Percentiles rank a stretch among this genome's conserved stretches.
These are phyloP conservation scores for Biancaea sappan DNA, from an alignment of 306 rosid species.

Conservation along the genomic window DNA sequence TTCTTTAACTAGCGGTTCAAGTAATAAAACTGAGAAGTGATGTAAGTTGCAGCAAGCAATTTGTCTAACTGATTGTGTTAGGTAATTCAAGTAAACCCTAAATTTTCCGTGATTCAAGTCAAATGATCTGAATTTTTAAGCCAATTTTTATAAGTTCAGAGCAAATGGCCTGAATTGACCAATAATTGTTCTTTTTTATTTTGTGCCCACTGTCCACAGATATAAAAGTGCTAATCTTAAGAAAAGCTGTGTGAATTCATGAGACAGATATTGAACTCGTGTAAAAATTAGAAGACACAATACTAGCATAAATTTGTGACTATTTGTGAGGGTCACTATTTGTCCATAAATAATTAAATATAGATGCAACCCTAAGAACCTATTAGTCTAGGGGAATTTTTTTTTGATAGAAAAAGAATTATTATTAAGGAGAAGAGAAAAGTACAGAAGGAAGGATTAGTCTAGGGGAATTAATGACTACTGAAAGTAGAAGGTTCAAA, in stretches of 20 bases:
- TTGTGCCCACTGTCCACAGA: neutral
- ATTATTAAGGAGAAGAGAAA: too few relatives aligned
- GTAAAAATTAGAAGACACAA: neutral
- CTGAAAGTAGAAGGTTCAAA: neutral
- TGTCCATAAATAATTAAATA: neutral
- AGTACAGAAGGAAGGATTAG: too few relatives aligned
- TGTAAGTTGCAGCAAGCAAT: constrained; percentile 23
- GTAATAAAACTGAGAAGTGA: constrained; percentile 16
- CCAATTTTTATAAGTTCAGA: neutral
- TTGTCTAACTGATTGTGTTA: neutral
- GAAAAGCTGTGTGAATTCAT: neutral
- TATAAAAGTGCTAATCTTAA: neutral
- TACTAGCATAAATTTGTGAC: neutral
- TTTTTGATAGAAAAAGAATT: too few relatives aligned
- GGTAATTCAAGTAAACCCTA: neutral
- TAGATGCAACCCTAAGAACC: constrained; percentile 23
- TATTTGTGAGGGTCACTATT: neutral
- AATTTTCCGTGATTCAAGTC: neutral
- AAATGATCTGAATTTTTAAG: neutral
- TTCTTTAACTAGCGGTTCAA: constrained; percentile 36
- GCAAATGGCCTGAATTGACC: neutral
- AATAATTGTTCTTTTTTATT: neutral
- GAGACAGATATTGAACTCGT: neutral
- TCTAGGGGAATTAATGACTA: neutral
- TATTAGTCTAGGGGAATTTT: constrained; percentile 42